phyloP scores from a whole-genome alignment of 176 grass and related monocot species.

The Carex cristatella region DNA sequence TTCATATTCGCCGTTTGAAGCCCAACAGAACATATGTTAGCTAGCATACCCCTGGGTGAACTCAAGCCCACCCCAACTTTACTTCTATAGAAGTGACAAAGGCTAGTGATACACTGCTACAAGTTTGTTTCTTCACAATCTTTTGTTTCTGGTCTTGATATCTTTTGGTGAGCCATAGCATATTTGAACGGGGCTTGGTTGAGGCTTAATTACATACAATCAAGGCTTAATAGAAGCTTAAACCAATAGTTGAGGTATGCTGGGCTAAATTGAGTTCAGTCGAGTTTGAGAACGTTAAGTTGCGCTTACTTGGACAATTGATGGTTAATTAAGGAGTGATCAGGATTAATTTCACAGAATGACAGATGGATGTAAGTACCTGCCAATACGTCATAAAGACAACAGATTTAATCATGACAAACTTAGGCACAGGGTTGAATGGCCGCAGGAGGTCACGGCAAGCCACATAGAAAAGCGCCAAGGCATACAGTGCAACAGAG shows the following conservation, averaged over 20 bases:
- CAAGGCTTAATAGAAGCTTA: background rate
- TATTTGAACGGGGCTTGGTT: background rate
- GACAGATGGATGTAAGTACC: slow-evolving; percentile 33
- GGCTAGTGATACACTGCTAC: background rate
- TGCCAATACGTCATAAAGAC: slow-evolving; percentile 99
- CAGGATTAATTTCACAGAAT: background rate
- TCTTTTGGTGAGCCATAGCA: background rate
- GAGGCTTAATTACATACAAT: background rate
- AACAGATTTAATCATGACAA: slow-evolving; percentile 95
- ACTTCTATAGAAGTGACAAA: background rate
- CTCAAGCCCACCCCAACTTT: background rate
- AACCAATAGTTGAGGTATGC: background rate
- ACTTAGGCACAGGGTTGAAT: slow-evolving; percentile 93
- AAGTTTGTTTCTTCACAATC: background rate
- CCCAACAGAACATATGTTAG: background rate
- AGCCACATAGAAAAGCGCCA: slow-evolving; percentile 88
- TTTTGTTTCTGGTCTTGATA: background rate
- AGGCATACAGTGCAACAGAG: slow-evolving; percentile 82
- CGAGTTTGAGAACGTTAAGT: background rate
- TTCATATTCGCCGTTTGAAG: background rate
- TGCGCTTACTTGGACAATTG: background rate
- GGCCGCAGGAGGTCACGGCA: slow-evolving; percentile 86
- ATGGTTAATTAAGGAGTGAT: background rate
- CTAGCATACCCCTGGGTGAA: background rate
- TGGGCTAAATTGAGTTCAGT: background rate